phyloP scores from a whole-genome alignment of 345 rosid genomes.

The Turritis glabra region DNA sequence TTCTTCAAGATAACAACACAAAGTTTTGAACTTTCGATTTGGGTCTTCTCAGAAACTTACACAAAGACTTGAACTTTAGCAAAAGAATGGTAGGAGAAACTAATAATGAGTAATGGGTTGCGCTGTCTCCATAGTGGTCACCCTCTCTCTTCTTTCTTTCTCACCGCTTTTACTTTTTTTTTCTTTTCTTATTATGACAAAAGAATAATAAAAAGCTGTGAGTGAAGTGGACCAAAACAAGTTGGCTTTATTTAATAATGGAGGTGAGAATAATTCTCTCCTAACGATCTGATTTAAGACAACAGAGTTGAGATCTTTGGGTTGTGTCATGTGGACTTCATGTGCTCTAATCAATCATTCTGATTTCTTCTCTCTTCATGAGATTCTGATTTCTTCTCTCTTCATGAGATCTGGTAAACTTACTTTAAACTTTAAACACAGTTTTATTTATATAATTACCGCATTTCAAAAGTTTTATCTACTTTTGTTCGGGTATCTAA shows the following conservation, averaged over 20 bases:
- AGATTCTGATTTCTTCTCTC: neutral
- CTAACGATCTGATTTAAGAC: constrained; percentile 21
- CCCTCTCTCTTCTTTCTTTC: constrained; percentile 26
- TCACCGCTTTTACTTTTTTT: constrained; percentile 13
- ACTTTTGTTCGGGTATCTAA: neutral
- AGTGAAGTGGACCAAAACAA: constrained; percentile 16
- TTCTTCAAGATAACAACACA: neutral
- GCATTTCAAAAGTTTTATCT: neutral
- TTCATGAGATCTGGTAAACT: neutral
- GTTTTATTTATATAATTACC: neutral
- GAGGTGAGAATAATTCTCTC: constrained; percentile 25
- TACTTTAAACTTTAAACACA: neutral
- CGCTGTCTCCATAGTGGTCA: constrained; percentile 39
- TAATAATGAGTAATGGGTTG: constrained; percentile 42
- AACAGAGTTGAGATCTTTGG: constrained; percentile 12
- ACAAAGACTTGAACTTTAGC: constrained; percentile 23
- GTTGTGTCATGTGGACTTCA: constrained; percentile 30
- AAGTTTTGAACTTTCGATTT: constrained; percentile 12
- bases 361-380: neutral
- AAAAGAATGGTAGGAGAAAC: neutral
- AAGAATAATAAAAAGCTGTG: constrained; percentile 19
- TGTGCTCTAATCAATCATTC: constrained; percentile 20
- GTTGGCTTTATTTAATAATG: constrained; percentile 28
- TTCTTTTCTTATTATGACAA: neutral
- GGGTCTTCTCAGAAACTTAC: neutral